Evolutionary conservation across 2,329 filamentous ascomycete species (phyloP).

Genomic region (Chaetoscypha palmicola): DNA sequence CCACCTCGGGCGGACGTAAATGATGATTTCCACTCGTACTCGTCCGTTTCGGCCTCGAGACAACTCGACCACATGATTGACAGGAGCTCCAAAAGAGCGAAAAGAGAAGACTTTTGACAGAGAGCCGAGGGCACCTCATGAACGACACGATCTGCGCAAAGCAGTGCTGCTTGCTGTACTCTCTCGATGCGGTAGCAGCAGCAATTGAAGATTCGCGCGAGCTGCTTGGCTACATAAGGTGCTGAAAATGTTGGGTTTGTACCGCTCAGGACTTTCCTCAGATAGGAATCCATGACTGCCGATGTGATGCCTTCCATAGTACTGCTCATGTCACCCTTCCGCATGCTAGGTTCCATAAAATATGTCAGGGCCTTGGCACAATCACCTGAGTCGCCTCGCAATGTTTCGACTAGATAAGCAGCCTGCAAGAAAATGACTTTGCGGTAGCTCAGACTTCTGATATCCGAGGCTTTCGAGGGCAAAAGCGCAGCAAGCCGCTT

Average conservation of each 20-base stretch:
- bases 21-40: constrained; percentile 79
- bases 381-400: constrained; percentile 79
- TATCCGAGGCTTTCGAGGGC: constrained; percentile 69
- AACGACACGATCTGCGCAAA: constrained; percentile 80
- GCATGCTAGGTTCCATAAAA: constrained; percentile 87
- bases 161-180: constrained; percentile 79
- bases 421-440: constrained; percentile 90
- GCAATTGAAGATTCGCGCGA: constrained; percentile 75
- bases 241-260: constrained; percentile 76
- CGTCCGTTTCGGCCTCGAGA: constrained; percentile 86
- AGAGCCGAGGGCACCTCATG: constrained; percentile 78
- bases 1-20: constrained; percentile 72
- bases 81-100: constrained; percentile 84
- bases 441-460: constrained; percentile 76
- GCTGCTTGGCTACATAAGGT: constrained; percentile 80
- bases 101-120: constrained; percentile 83
- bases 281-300: constrained; percentile 72
- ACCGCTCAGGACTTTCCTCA: constrained; percentile 66
- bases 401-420: constrained; percentile 78
- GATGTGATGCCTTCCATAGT: constrained; percentile 57
- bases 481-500: constrained; percentile 67
- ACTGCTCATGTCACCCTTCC: constrained; percentile 53
- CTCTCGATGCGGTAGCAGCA: constrained; percentile 92
- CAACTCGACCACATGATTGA: constrained; percentile 95
- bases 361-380: constrained; percentile 87